A percentile compares a stretch with the other conserved stretches of the same genome.
Evolutionary conservation across 2,329 filamentous ascomycete genomes (phyloP).

Genomic region (Aspergillus melleus): DNA sequence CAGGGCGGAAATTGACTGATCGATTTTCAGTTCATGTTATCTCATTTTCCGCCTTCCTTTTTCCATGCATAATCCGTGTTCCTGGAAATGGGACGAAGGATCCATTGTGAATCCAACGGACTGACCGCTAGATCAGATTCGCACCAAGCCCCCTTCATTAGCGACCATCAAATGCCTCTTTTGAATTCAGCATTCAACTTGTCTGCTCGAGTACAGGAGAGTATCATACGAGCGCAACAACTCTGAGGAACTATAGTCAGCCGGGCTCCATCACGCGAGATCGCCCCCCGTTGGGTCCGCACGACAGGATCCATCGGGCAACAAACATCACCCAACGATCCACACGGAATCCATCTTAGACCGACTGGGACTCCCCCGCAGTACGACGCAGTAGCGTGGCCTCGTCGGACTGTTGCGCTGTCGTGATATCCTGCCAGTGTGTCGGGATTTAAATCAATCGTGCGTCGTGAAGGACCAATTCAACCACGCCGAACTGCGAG

Average conservation of each 20-base stretch:
- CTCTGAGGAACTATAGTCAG: neutral
- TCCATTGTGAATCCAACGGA: neutral
- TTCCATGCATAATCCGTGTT: neutral
- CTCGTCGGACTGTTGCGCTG: neutral
- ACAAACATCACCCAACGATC: neutral
- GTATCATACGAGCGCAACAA: neutral
- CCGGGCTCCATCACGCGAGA: neutral
- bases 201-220: neutral
- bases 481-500: neutral
- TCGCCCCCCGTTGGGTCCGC: conserved; percentile 1
- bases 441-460: neutral
- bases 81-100: neutral
- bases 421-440: neutral
- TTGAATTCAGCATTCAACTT: neutral
- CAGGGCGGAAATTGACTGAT: neutral
- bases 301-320: conserved; percentile 4
- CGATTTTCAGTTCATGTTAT: neutral
- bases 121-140: neutral
- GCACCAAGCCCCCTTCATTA: neutral
- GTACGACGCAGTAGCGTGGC: neutral
- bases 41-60: neutral
- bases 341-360: neutral
- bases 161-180: too few relatives aligned
- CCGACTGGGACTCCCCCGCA: neutral
- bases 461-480: neutral